A percentile compares a stretch with the other conserved stretches of the same genome.
Evolutionary conservation across 2,329 filamentous ascomycete genomes (phyloP).

Genomic region (Tricladium varicosporioides): DNA sequence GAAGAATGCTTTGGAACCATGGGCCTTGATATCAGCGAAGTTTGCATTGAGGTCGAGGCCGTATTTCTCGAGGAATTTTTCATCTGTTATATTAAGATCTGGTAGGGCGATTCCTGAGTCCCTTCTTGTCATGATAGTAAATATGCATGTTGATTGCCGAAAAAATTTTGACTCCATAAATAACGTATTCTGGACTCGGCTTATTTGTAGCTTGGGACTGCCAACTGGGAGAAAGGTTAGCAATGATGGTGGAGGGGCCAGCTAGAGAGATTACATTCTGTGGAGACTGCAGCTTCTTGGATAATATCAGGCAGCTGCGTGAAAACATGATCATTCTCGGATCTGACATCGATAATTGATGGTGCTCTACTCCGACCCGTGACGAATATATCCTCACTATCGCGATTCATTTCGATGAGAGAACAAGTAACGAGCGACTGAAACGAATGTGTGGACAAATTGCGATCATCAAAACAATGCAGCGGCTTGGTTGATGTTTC

Average conservation of each 20-base stretch:
- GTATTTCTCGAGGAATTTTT: constrained; percentile 27
- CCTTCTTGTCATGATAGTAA: constrained; percentile 23
- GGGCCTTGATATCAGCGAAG: constrained; percentile 28
- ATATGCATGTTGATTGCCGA: constrained; percentile 21
- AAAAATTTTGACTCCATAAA: constrained; percentile 19
- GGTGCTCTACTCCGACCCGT: constrained; percentile 28
- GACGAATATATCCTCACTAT: constrained; percentile 25
- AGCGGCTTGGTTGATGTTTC: not conserved
- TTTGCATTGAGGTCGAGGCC: constrained; percentile 29
- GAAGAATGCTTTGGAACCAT: constrained; percentile 27
- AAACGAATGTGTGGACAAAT: not conserved
- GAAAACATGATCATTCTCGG: constrained; percentile 26
- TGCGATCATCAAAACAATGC: not conserved
- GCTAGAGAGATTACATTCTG: constrained; percentile 23
- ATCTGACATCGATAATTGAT: constrained; percentile 28
- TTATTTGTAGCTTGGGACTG: constrained; percentile 24
- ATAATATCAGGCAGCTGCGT: constrained; percentile 29
- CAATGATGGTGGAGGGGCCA: not conserved
- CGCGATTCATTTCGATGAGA: constrained; percentile 6
- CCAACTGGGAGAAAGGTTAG: constrained; percentile 21
- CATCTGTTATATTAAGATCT: constrained; percentile 26
- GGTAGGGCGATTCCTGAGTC: constrained; percentile 29
- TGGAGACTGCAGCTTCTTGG: constrained; percentile 29
- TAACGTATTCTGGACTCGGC: constrained; percentile 19
- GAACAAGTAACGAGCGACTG: constrained; percentile 3